phyloP scores from a whole-genome alignment of 441 rosid genomes.

The Populus tomentosa region DNA sequence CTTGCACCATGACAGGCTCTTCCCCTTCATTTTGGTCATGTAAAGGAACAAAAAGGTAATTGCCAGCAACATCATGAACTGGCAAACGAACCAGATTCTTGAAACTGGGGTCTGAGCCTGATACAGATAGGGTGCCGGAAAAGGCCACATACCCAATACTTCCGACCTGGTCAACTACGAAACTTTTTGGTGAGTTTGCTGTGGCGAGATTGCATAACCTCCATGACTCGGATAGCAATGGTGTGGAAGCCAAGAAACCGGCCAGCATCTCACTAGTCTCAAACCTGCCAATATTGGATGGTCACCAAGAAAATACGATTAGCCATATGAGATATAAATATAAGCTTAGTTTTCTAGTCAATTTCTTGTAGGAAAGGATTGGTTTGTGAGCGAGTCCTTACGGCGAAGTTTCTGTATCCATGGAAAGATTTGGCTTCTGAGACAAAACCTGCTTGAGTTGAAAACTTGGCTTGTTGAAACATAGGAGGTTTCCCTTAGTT shows the following conservation, averaged over 20 bases:
- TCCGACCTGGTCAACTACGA: slow-evolving; percentile 29
- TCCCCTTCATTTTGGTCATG: slow-evolving; percentile 13
- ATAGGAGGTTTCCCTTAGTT: background rate
- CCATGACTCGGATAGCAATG: slow-evolving; percentile 50
- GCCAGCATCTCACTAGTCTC: slow-evolving; percentile 75
- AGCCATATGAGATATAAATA: background rate
- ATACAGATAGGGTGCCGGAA: slow-evolving; percentile 27
- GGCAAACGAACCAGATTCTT: slow-evolving; percentile 26
- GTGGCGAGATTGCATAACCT: slow-evolving; percentile 37
- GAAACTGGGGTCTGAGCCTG: slow-evolving; percentile 11
- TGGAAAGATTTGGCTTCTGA: background rate
- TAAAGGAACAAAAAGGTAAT: slow-evolving; percentile 30
- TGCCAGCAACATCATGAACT: background rate
- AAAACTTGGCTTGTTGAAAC: background rate
- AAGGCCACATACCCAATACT: slow-evolving; percentile 45
- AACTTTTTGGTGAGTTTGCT: slow-evolving; percentile 4
- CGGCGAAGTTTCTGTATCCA: slow-evolving; percentile 4
- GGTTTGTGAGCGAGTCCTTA: background rate
- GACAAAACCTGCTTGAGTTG: background rate
- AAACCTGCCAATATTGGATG: slow-evolving; percentile 20
- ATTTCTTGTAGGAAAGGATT: background rate
- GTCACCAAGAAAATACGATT: background rate
- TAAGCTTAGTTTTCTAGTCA: background rate
- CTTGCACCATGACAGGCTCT: slow-evolving; percentile 47
- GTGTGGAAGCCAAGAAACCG: slow-evolving; percentile 46